Evolutionary conservation across 768 basidiomycete genomes (phyloP), one percentile per base, ranked within the genome.

Genomic region (Collybiopsis confluens): DNA sequence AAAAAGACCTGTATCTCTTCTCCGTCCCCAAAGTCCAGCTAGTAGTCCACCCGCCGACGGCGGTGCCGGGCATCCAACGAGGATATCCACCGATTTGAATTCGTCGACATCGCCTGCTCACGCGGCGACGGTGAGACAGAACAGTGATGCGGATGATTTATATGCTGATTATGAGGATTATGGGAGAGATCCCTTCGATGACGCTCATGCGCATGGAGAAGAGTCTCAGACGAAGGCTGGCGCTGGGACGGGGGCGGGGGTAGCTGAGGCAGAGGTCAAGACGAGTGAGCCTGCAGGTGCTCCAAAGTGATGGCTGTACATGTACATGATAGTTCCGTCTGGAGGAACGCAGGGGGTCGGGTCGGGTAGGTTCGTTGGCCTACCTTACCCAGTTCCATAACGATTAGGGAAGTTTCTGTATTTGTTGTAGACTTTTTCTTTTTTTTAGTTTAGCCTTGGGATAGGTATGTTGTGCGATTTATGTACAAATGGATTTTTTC

Each of bases 151-250:
- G 6, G 82, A 83, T 52, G 83, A 80, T n/a, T 61, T 86, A 59
- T 87, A 88, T 65, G 89, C 86, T 65, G 76, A 79, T 3, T 85
- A 5, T 40, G 38, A 40, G n/a, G 38, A 40, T 5, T 4, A 15
- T 4, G 16, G 8, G 38, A n/a, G 88, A 74, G 88, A 82, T 60
- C 87, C 87, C 33, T 90, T 90, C 56, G 86, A 89, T 54, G 84
- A 87, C 46, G 57, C 33, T 27, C 16, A 20, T 40, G 38, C 5
- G 15, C 15, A 40, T 16, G 38, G 4, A 40, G 8, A 20, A 4
- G 38, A 16, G n/a, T n/a, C 8, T 15, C 15, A 40, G 38, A 40
- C 38, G 13, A 46, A 46, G 28, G 45, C 3, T 18, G 3, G 4
- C 13, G 11, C 18, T 16, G 8, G 28, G 45, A 26, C 3, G 24